phyloP scores from a whole-genome alignment of 2,329 filamentous ascomycete genomes.

The Sporothrix phasma region DNA sequence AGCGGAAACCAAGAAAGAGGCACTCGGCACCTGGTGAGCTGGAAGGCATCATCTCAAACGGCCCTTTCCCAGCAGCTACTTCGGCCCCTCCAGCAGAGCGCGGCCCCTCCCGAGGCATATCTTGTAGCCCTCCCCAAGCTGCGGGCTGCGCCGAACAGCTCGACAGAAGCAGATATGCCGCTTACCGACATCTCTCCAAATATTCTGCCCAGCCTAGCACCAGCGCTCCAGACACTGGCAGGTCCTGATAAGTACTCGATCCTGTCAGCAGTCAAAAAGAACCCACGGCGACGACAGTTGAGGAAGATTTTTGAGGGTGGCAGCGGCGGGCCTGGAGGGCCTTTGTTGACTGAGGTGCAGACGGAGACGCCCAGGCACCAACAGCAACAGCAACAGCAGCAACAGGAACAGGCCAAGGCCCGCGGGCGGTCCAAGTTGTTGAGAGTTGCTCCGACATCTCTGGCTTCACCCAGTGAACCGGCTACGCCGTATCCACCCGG shows the following conservation, averaged over 20 bases:
- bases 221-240: background rate
- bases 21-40: constrained; percentile 18
- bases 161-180: background rate
- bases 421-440: constrained; percentile 9
- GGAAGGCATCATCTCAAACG: background rate
- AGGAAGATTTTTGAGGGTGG: constrained; percentile 15
- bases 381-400: background rate
- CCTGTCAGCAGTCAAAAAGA: constrained; percentile 40
- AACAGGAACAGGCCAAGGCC: background rate
- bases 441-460: background rate
- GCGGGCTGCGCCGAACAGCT: background rate
- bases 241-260: constrained; percentile 30
- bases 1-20: constrained; percentile 3
- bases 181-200: constrained; percentile 1
- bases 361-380: background rate
- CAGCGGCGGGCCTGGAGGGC: background rate
- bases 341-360: background rate
- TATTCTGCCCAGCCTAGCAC: background rate
- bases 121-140: background rate
- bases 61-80: background rate
- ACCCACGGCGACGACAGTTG: constrained; percentile 22
- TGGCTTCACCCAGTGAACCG: no score
- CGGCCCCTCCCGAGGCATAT: background rate
- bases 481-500: background rate
- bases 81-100: background rate